Conservation (phyloP, 106 monocot species). For the Platanthera zijinensis region DNA sequence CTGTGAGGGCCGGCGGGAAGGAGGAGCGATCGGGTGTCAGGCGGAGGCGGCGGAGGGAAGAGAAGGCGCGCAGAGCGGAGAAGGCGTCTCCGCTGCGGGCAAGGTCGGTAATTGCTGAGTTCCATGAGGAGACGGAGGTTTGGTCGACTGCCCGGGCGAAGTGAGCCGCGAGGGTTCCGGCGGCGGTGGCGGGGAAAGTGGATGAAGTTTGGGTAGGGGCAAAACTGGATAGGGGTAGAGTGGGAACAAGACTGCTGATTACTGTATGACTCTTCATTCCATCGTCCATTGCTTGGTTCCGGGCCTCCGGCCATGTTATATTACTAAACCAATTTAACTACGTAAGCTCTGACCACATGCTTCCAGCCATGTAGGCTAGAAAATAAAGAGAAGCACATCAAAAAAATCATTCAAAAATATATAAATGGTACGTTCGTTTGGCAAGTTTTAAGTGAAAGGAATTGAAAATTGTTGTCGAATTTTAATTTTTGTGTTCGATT, state of each 20-base stretch:
- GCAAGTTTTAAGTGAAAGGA: too few species aligned
- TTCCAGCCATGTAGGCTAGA: too few species aligned
- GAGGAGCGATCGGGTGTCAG: slow-evolving; percentile 51
- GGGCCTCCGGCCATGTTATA: not conserved
- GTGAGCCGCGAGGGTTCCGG: slow-evolving; percentile 22
- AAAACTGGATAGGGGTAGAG: not conserved
- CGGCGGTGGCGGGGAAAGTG: slow-evolving; percentile 8
- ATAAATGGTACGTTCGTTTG: too few species aligned
- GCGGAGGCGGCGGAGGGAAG: slow-evolving; percentile 33
- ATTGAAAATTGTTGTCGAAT: too few species aligned
- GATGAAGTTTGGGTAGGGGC: not conserved
- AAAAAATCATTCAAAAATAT: too few species aligned
- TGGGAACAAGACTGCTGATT: not conserved
- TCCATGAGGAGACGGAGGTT: slow-evolving; percentile 61
- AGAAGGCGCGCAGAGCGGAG: slow-evolving; percentile 53
- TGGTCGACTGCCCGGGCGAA: slow-evolving; percentile 44
- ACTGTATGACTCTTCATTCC: not conserved
- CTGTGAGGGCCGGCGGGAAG: slow-evolving; percentile 54
- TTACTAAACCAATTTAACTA: too few species aligned
- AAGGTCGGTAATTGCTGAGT: slow-evolving; percentile 64
- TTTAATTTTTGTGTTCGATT: too few species aligned
- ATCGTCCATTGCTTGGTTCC: not conserved
- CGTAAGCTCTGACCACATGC: too few species aligned
- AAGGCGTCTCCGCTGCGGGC: slow-evolving; percentile 38
- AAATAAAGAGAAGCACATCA: too few species aligned